Evolutionary conservation across 306 rosid genomes (phyloP).

Genomic region (Ochetophila trinervis): DNA sequence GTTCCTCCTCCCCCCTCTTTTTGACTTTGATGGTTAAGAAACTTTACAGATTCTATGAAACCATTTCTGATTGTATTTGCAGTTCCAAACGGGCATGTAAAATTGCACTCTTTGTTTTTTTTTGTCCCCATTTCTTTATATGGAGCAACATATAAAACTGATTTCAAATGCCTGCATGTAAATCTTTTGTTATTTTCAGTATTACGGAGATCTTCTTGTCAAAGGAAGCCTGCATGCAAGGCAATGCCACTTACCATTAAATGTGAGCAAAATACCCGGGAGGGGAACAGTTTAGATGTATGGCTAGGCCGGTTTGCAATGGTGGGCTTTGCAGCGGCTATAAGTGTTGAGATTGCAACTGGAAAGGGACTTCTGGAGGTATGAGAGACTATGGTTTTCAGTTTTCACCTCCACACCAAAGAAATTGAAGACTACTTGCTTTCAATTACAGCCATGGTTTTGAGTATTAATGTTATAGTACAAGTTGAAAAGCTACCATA

Average conservation of each 20-base stretch:
- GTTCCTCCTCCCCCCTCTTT: no score
- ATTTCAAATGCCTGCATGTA: constrained; percentile 1
- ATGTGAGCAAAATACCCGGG: constrained; percentile 67
- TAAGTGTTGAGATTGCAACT: constrained; percentile 69
- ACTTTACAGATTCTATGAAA: no score
- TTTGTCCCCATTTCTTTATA: not conserved
- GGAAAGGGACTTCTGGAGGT: constrained; percentile 97
- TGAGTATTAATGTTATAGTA: constrained; percentile 5
- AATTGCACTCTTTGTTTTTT: not conserved
- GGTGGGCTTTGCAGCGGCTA: constrained; percentile 82
- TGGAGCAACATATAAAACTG: not conserved
- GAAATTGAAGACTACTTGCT: constrained; percentile 3
- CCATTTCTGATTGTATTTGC: not conserved
- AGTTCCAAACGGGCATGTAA: not conserved
- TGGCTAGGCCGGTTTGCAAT: constrained; percentile 90
- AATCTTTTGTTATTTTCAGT: constrained; percentile 35
- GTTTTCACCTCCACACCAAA: not conserved
- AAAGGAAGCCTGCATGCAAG: constrained; percentile 35
- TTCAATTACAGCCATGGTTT: constrained; percentile 18
- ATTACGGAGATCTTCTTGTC: constrained; percentile 37
- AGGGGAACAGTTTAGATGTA: constrained; percentile 60
- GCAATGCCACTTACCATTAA: constrained; percentile 57
- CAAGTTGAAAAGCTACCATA: not conserved
- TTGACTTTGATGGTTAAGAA: no score
- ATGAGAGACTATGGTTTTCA: constrained; percentile 9